These are phyloP conservation scores for Lecanoromycetidae sp. DNA, from an alignment of 2,329 filamentous ascomycete genomes.

Conservation along the genomic window DNA sequence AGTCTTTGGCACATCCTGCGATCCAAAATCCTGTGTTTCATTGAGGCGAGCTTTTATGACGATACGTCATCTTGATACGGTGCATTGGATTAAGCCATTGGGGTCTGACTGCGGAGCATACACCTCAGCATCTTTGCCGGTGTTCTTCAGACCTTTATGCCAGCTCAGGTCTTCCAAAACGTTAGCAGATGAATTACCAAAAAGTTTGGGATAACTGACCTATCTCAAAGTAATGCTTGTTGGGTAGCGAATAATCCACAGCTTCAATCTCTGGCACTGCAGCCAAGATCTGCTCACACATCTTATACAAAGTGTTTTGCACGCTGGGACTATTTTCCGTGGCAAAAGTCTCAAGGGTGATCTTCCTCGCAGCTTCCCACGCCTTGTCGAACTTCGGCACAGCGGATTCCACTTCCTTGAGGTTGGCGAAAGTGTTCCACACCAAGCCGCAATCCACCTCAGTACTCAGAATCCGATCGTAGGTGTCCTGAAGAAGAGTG, in stretches of 20 bases:
- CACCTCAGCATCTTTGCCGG: slow-evolving; percentile 87
- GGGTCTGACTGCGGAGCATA: slow-evolving; percentile 87
- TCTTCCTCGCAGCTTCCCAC: slow-evolving; percentile 63
- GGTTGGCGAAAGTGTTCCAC: slow-evolving; percentile 59
- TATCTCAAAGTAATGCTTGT: slow-evolving; percentile 98
- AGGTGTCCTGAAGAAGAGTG: slow-evolving; percentile 79
- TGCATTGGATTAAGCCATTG: slow-evolving; percentile 92
- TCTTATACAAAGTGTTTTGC: slow-evolving; percentile 98
- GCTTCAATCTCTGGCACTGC: slow-evolving; percentile 57
- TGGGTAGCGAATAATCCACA: slow-evolving; percentile 77
- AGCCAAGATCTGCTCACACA: slow-evolving; percentile 76
- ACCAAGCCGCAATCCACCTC: slow-evolving; percentile 79
- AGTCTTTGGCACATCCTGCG: no score
- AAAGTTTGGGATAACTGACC: slow-evolving; percentile 41
- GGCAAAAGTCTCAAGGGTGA: slow-evolving; percentile 87
- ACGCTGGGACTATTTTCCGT: slow-evolving; percentile 84
- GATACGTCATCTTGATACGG: slow-evolving; percentile 43
- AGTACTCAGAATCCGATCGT: slow-evolving; percentile 91
- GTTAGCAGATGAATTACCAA: background rate
- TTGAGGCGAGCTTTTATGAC: no score
- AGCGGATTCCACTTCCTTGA: slow-evolving; percentile 55
- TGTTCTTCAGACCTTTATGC: slow-evolving; percentile 94
- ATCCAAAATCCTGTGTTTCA: no score
- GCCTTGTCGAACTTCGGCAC: slow-evolving; percentile 63
- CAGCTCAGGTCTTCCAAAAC: slow-evolving; percentile 65